A percentile compares a stretch with the other conserved stretches of the same genome.
Conservation (phyloP, 2,329 filamentous ascomycete genomes). For the Cordyceps militaris region DNA sequence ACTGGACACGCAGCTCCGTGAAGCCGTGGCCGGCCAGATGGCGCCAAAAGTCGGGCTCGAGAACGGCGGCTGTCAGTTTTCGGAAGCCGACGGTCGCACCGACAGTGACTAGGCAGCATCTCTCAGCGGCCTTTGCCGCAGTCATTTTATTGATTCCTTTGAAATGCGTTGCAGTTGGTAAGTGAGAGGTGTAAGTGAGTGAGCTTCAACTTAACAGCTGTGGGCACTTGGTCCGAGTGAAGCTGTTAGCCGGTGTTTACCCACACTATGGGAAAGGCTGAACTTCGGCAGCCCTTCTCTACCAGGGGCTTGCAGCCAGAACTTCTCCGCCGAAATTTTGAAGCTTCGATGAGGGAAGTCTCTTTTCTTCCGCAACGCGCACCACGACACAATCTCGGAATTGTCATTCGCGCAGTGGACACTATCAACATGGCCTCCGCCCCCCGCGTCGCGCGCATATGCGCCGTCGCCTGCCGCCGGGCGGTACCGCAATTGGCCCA, state of each 20-base stretch:
- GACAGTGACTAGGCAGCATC: constrained; percentile 75
- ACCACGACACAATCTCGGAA: constrained; percentile 17
- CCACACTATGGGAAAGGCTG: background rate
- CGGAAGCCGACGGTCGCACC: constrained; percentile 85
- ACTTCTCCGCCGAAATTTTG: constrained; percentile 27
- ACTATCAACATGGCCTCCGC: constrained; percentile 31
- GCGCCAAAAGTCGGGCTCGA: constrained; percentile 55
- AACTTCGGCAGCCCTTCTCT: background rate
- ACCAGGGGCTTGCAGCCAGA: constrained; percentile 8
- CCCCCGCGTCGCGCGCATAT: constrained; percentile 31
- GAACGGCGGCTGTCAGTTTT: constrained; percentile 58
- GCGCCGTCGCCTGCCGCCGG: constrained; percentile 27
- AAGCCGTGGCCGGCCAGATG: constrained; percentile 54
- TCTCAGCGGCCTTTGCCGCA: constrained; percentile 13
- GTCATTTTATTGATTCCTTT: background rate
- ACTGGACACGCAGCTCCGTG: constrained; percentile 70
- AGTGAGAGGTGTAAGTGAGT: constrained; percentile 3
- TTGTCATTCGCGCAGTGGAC: background rate
- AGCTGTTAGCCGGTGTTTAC: constrained; percentile 1
- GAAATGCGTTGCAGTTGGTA: background rate
- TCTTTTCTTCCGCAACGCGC: constrained; percentile 16
- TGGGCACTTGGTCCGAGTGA: constrained; percentile 7
- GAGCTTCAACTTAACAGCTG: constrained; percentile 6
- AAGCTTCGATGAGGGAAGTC: constrained; percentile 17
- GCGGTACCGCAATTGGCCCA: constrained; percentile 14